Percentiles rank a stretch among this genome's conserved stretches.
These are phyloP conservation scores for Tarenaya hassleriana DNA, from an alignment of 345 rosid genomes.

Conservation along the genomic window DNA sequence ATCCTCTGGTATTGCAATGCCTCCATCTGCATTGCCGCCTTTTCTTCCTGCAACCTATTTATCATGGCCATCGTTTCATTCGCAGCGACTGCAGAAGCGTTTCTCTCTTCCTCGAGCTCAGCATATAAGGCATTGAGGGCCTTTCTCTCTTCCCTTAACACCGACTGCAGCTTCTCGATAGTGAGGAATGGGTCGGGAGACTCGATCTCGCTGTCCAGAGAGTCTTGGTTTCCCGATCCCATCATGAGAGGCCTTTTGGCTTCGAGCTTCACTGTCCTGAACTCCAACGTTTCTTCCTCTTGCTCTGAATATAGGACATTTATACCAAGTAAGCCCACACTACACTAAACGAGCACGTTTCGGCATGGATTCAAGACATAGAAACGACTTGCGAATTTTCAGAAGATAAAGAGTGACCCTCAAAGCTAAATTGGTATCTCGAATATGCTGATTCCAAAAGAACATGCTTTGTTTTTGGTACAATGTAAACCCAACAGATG, in stretches of 20 bases:
- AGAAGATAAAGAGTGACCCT: too few species aligned
- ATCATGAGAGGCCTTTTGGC: constrained; percentile 25
- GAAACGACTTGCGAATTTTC: too few species aligned
- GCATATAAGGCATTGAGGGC: constrained; percentile 56
- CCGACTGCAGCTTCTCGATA: constrained; percentile 54
- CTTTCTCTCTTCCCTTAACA: constrained; percentile 58
- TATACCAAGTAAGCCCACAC: too few species aligned
- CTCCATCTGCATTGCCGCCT: constrained; percentile 99
- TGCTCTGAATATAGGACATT: constrained; percentile 8
- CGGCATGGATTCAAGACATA: too few species aligned
- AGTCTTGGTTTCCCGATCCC: too few species aligned
- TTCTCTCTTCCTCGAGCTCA: constrained; percentile 97
- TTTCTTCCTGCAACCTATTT: constrained; percentile 94
- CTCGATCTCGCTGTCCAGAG: constrained; percentile 52
- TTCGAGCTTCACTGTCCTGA: constrained; percentile 38
- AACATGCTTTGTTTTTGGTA: too few species aligned
- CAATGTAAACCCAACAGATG: too few species aligned
- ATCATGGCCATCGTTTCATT: constrained; percentile 99
- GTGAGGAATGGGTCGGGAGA: constrained; percentile 44
- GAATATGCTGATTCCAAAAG: too few species aligned
- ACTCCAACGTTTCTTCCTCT: constrained; percentile 38
- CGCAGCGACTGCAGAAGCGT: constrained; percentile 84
- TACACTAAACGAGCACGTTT: too few species aligned
- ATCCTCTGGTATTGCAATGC: constrained; percentile 95
- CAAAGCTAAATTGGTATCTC: too few species aligned